Percentiles rank a stretch among this genome's conserved stretches.
These are phyloP conservation scores for Dothiorella sarmentorum DNA, from an alignment of 2,329 filamentous ascomycete genomes.

Conservation along the genomic window DNA sequence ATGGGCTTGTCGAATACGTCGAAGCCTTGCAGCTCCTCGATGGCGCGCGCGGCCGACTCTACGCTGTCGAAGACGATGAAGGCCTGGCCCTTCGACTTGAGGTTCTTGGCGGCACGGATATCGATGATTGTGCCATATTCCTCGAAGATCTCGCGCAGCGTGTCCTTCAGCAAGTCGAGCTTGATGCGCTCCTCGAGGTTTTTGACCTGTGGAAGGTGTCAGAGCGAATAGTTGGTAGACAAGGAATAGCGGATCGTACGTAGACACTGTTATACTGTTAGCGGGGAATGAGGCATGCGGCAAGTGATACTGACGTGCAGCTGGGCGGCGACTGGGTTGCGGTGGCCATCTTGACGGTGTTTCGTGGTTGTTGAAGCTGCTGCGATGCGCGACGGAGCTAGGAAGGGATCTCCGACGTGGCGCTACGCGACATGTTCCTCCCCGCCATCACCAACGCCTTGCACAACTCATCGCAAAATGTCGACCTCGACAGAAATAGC, in stretches of 20 bases:
- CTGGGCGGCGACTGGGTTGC: background rate
- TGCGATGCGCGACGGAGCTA: too few species aligned
- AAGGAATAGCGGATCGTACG: background rate
- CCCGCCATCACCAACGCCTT: too few species aligned
- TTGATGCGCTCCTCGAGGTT: slow-evolving; percentile 94
- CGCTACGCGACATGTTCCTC: too few species aligned
- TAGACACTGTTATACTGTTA: slow-evolving; percentile 1
- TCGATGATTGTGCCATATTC: slow-evolving; percentile 86
- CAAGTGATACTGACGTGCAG: slow-evolving; percentile 2
- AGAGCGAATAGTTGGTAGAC: background rate
- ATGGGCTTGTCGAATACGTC: slow-evolving; percentile 90
- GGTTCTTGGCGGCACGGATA: slow-evolving; percentile 81
- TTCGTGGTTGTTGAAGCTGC: background rate
- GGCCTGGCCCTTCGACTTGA: slow-evolving; percentile 91
- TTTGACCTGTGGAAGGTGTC: slow-evolving; percentile 44
- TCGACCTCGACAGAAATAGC: too few species aligned
- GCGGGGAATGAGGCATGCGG: background rate
- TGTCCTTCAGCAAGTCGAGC: slow-evolving; percentile 68
- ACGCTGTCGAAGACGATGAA: slow-evolving; percentile 85
- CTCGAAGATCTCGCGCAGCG: slow-evolving; percentile 74
- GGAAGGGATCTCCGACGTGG: too few species aligned
- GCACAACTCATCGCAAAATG: too few species aligned
- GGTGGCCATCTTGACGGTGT: background rate
- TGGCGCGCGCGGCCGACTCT: slow-evolving; percentile 75
- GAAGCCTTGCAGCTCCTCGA: slow-evolving; percentile 89